These are phyloP conservation scores for Tremellales sp. DNA, from an alignment of 1,284 basidiomycete species.

Conservation along the genomic window DNA sequence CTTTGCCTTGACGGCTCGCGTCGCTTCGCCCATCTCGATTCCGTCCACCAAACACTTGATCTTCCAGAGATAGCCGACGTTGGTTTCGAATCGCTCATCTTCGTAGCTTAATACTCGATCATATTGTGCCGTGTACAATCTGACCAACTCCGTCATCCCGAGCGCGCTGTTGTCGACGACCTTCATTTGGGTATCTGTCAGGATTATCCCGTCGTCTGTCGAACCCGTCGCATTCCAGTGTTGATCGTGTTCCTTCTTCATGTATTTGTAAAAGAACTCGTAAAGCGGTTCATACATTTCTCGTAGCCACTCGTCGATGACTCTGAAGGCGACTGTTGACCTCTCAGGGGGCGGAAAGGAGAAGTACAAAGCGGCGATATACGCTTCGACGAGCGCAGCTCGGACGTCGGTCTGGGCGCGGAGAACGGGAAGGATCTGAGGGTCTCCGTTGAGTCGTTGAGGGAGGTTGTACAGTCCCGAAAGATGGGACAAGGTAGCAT, in stretches of 20 bases:
- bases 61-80: constrained; percentile 31
- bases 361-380: constrained; percentile 43
- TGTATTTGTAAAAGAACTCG: constrained; percentile 42
- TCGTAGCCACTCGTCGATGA: constrained; percentile 37
- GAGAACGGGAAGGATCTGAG: constrained; percentile 31
- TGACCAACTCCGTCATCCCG: constrained; percentile 32
- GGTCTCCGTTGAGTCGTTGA: constrained; percentile 30
- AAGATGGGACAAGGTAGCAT: constrained; percentile 42
- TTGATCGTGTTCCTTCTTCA: constrained; percentile 32
- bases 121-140: constrained; percentile 18
- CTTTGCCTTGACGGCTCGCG: constrained; percentile 25
- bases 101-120: constrained; percentile 25
- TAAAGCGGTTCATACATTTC: constrained; percentile 43
- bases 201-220: constrained; percentile 20
- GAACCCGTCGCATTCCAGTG: constrained; percentile 24
- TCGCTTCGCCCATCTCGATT: constrained; percentile 32
- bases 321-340: constrained; percentile 17
- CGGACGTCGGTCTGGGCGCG: constrained; percentile 40
- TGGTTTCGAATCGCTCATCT: constrained; percentile 29
- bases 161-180: constrained; percentile 20
- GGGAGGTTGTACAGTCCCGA: constrained; percentile 42
- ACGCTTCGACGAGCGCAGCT: constrained; percentile 44
- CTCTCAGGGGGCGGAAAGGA: constrained; percentile 27
- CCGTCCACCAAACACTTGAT: constrained; percentile 32
- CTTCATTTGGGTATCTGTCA: constrained; percentile 24